phyloP scores from a whole-genome alignment of 2,329 filamentous ascomycete genomes.

The Alternaria solani region DNA sequence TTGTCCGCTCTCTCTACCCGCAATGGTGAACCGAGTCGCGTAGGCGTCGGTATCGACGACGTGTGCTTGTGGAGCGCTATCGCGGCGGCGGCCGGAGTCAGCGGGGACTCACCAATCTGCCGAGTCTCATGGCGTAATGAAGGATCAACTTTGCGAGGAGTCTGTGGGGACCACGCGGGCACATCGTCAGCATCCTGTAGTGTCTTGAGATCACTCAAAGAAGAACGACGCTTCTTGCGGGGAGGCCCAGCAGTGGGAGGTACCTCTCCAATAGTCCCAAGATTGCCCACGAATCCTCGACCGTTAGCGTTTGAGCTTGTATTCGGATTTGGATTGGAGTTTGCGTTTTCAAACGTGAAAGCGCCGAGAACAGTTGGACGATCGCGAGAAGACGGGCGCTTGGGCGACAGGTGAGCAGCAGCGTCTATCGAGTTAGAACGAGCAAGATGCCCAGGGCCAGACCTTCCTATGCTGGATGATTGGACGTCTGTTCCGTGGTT shows the following conservation, averaged over 20 bases:
- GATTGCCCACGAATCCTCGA: slow-evolving; percentile 36
- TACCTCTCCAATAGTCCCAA: slow-evolving; percentile 63
- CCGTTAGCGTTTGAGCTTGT: slow-evolving; percentile 45
- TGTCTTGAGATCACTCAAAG: slow-evolving; percentile 82
- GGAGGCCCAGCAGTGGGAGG: slow-evolving; percentile 48
- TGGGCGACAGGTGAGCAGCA: slow-evolving; percentile 62
- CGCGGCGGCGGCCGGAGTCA: slow-evolving; percentile 36
- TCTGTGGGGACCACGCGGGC: slow-evolving; percentile 50
- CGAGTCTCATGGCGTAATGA: slow-evolving; percentile 28
- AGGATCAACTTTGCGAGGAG: slow-evolving; percentile 43
- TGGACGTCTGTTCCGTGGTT: slow-evolving; percentile 58
- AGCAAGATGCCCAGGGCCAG: slow-evolving; percentile 59
- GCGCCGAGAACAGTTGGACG: slow-evolving; percentile 59
- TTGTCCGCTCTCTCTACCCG: slow-evolving; percentile 51
- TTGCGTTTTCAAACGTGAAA: slow-evolving; percentile 56
- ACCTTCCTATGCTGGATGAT: slow-evolving; percentile 70
- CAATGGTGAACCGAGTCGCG: slow-evolving; percentile 55
- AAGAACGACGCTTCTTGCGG: slow-evolving; percentile 84
- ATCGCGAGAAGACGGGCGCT: slow-evolving; percentile 65
- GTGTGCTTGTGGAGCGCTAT: slow-evolving; percentile 49
- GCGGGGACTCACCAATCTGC: slow-evolving; percentile 41
- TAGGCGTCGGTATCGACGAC: slow-evolving; percentile 50
- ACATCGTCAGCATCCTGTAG: slow-evolving; percentile 66
- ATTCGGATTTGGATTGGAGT: slow-evolving; percentile 29
- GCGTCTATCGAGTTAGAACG: slow-evolving; percentile 82